Conservation (phyloP, 1,284 basidiomycete species). For the Tylopilus sp. region DNA sequence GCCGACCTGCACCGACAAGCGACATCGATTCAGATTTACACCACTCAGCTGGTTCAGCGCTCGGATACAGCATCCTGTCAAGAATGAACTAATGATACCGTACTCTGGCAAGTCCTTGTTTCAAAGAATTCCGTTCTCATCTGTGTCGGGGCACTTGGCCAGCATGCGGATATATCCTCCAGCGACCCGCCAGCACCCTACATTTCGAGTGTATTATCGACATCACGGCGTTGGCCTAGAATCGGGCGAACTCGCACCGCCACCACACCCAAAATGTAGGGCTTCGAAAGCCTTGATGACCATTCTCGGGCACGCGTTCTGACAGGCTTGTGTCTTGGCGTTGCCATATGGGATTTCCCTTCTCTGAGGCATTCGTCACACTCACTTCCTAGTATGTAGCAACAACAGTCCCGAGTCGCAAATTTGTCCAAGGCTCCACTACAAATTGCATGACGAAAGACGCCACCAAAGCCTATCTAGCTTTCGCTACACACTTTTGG, state of each 20-base stretch:
- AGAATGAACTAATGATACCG: no score
- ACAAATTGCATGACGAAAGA: not conserved
- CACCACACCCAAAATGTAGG: no score
- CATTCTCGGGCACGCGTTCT: not conserved
- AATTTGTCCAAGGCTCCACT: not conserved
- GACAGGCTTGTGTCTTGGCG: not conserved
- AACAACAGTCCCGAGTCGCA: not conserved
- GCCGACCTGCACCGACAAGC: no score
- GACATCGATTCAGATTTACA: no score
- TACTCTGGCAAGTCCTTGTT: not conserved
- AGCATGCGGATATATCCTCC: not conserved
- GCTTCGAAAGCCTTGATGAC: not conserved
- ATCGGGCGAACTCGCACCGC: not conserved
- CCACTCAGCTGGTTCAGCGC: no score
- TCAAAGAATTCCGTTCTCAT: not conserved
- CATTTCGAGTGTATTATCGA: constrained; percentile 4
- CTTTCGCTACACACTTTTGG: not conserved
- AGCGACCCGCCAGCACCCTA: not conserved
- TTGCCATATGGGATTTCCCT: not conserved
- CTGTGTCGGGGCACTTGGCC: not conserved
- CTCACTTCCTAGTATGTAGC: not conserved
- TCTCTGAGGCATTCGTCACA: no score
- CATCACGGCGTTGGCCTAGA: not conserved
- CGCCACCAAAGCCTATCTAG: not conserved
- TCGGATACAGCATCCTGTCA: no score